Percentiles rank a stretch among this genome's conserved stretches.
Conservation (phyloP, 2,329 filamentous ascomycete genomes). For the Verticillium dahliae region DNA sequence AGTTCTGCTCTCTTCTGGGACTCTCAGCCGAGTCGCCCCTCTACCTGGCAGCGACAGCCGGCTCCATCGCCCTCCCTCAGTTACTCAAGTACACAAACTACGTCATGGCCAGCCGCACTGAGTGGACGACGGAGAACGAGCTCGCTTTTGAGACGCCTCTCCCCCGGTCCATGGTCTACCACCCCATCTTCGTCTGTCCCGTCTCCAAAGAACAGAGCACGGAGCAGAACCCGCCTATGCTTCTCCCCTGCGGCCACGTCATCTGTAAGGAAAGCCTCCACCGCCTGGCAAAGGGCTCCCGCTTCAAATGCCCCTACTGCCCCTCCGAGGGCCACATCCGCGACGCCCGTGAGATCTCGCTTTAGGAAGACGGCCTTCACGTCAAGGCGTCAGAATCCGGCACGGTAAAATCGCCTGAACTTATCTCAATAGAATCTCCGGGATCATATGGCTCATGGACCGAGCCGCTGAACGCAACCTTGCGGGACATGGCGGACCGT, state of each 20-base stretch:
- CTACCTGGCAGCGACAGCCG: constrained; percentile 87
- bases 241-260: constrained; percentile 93
- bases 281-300: constrained; percentile 67
- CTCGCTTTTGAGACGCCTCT: constrained; percentile 70
- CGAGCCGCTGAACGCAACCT: background rate
- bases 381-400: background rate
- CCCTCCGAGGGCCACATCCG: constrained; percentile 73
- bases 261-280: constrained; percentile 79
- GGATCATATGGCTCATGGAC: background rate
- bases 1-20: constrained; percentile 89
- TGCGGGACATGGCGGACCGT: background rate
- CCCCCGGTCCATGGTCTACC: constrained; percentile 63
- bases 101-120: constrained; percentile 82
- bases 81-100: constrained; percentile 83
- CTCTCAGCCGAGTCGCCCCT: constrained; percentile 88
- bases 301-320: constrained; percentile 96
- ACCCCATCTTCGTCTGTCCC: constrained; percentile 95
- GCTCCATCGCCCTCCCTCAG: constrained; percentile 82
- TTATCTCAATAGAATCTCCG: too few species aligned
- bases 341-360: constrained; percentile 67
- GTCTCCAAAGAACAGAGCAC: constrained; percentile 96
- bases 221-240: constrained; percentile 89
- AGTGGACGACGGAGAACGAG: constrained; percentile 91
- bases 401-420: background rate
- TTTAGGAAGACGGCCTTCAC: constrained; percentile 31